These are phyloP conservation scores for Termitomyces heimii DNA, from an alignment of 768 basidiomycete species.

Conservation along the genomic window DNA sequence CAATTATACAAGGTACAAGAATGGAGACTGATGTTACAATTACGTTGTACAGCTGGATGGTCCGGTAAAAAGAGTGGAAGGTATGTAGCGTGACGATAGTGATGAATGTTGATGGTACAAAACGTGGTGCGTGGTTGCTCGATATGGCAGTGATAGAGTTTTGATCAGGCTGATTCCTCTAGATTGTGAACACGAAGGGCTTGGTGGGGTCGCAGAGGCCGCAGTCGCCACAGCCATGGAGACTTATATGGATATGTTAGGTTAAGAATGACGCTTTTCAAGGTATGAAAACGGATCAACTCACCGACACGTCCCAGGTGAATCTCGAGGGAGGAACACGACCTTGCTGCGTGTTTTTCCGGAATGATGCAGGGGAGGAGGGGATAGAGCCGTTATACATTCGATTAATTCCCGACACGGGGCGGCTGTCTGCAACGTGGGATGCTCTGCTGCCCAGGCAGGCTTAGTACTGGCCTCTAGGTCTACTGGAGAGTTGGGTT, in stretches of 20 bases:
- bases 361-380: constrained; percentile 13
- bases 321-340: constrained; percentile 11
- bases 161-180: neutral
- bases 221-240: constrained; percentile 12
- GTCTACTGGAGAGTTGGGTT: neutral
- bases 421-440: neutral
- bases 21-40: neutral
- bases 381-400: constrained; percentile 8
- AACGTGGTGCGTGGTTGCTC: constrained; percentile 1
- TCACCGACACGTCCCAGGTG: constrained; percentile 16
- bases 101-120: constrained; percentile 1
- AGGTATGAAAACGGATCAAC: neutral
- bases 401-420: constrained; percentile 2
- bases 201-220: constrained; percentile 10
- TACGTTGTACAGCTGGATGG: neutral
- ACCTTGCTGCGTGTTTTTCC: constrained; percentile 15
- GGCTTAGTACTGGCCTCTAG: neutral
- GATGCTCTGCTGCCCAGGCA: neutral
- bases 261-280: neutral
- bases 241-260: constrained; percentile 1
- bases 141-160: neutral
- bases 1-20: neutral
- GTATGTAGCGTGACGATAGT: neutral
- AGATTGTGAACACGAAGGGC: constrained; percentile 4
- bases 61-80: neutral